Base-by-base conservation (phyloP, 345 rosid species). In the Streptanthus diversifolius region DNA sequence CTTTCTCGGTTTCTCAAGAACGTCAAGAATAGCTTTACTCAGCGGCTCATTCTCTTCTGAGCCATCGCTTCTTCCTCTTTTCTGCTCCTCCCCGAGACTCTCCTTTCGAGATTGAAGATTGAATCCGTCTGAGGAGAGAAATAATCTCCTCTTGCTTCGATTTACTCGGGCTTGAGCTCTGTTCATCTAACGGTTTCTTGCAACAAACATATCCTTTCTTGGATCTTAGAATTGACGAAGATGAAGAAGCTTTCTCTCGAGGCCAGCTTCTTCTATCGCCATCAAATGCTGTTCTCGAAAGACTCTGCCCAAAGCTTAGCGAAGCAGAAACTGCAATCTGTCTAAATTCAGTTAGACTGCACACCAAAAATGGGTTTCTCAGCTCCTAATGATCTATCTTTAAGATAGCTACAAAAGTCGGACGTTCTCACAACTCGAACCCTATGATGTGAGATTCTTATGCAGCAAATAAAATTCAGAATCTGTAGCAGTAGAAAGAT, bases 261-360 rank as follows among this genome's bases (percentile, higher is more conserved):
- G 68, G 51, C 73, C 60, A 43, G 8, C 66, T 71, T 54, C 74
- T 65, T 39, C 73, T 61, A 57, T 36, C 72, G 58, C 82, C 83
- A 69, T 83, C 53, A 7, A 65, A 44, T 3, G 22, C 65, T 52
- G 35, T 68, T 70, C 71, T 61, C 7, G 82, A 72, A 71, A 62
- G 32, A 30, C 67, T 71, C 17, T 41, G 21, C 7, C 30, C 56
- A 49, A 30, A 22, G 15, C 68, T 19, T 3, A 19, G 18, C 2
- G 33, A 10, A 66, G 64, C 45, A 43, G 77, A 49, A 77, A 79
- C 84, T 81, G 82, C 86, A 76, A 79, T 78, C 84, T 81, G 88
- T 84, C 87, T 21, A 84, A 85, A 87, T 76, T 80, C 67, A 83
- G 87, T 76, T 82, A 85, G 9, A 89, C 91, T 85, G 89, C 82